phyloP scores from a whole-genome alignment of 331 rosid species.

The Malus hybrid region DNA sequence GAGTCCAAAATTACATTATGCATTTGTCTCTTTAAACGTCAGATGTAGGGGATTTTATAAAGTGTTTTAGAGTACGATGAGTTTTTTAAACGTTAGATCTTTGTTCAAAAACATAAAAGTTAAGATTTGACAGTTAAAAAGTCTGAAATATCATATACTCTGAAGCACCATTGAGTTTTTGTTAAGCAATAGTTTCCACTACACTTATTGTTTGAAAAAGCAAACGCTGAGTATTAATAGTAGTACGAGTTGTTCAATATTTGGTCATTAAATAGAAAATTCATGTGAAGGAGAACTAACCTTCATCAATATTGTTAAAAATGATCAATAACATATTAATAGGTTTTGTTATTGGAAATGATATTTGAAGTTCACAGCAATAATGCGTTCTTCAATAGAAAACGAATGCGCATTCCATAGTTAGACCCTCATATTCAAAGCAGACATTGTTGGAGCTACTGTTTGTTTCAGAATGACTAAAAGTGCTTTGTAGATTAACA shows the following conservation, averaged over 20 bases:
- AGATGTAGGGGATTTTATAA: background rate
- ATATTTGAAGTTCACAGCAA: background rate
- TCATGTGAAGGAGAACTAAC: background rate
- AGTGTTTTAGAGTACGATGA: background rate
- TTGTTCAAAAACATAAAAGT: rapidly evolving
- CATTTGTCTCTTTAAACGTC: background rate
- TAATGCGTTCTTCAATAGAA: too few species aligned
- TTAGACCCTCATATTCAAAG: background rate
- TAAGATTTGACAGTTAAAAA: too few species aligned
- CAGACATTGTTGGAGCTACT: background rate
- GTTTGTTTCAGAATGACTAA: too few species aligned
- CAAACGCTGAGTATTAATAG: background rate
- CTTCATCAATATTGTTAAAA: too few species aligned
- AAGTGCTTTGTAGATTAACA: too few species aligned
- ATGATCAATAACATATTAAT: background rate
- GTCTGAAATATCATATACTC: too few species aligned
- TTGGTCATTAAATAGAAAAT: background rate
- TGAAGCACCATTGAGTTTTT: background rate
- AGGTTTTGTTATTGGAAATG: background rate
- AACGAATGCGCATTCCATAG: too few species aligned
- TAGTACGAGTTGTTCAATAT: background rate
- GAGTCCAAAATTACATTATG: background rate
- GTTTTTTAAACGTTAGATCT: too few species aligned
- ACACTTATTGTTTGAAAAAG: background rate
- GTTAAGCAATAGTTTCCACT: background rate